Conservation (phyloP, 805 yeast genomes). For the Wickerhamomyces tratensis region DNA sequence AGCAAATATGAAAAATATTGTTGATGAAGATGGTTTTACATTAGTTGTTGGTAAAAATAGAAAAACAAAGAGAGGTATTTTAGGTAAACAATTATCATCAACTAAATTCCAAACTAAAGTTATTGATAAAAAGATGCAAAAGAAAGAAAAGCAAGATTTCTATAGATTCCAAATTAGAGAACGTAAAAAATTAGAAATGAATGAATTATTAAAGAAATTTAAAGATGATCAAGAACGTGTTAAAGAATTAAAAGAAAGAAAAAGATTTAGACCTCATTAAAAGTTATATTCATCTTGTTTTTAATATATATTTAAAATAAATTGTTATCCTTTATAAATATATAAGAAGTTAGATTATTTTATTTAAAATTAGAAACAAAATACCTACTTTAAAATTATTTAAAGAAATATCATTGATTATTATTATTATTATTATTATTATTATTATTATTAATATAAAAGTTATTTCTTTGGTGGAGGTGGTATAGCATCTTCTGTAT, state of each 20-base stretch:
- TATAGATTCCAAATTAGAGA: constrained; percentile 95
- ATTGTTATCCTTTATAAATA: no score
- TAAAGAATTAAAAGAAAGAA: constrained; percentile 65
- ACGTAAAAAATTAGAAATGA: constrained; percentile 86
- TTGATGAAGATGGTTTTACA: constrained; percentile 93
- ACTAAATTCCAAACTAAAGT: constrained; percentile 21
- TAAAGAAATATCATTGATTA: no score
- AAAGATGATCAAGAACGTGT: constrained; percentile 87
- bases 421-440: no score
- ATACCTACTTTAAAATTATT: no score
- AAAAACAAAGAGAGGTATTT: constrained; percentile 64
- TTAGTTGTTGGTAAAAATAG: constrained; percentile 82
- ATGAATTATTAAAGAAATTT: constrained; percentile 72
- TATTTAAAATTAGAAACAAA: no score
- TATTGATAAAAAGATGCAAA: constrained; percentile 41
- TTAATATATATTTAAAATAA: no score
- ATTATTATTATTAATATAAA: not conserved
- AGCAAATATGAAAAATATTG: constrained; percentile 45
- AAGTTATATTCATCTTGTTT: not conserved
- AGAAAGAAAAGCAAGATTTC: constrained; percentile 80
- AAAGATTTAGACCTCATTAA: constrained; percentile 77
- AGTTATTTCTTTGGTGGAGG: constrained; percentile 24
- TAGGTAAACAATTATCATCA: constrained; percentile 41
- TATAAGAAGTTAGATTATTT: no score
- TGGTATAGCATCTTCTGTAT: constrained; percentile 17